Conservation (phyloP, 768 basidiomycete species). For the Lactifluus echinatus region DNA sequence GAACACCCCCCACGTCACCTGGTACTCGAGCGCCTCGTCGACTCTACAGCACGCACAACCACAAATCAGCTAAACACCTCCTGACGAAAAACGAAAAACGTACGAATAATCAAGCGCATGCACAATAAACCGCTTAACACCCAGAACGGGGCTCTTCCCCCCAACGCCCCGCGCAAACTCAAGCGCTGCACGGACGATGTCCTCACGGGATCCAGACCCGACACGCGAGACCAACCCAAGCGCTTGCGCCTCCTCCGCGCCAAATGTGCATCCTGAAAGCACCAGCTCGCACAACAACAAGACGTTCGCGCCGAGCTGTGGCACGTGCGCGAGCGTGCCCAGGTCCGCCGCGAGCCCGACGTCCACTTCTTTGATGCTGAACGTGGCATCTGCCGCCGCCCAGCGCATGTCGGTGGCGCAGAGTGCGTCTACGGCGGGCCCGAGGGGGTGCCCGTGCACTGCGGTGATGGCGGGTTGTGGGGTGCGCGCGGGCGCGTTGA, state of each 20-base stretch:
- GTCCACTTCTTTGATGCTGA: constrained; percentile 87
- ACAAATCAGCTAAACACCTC: constrained; percentile 23
- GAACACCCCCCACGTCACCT: constrained; percentile 40
- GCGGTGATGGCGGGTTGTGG: constrained; percentile 79
- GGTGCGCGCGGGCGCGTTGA: constrained; percentile 57
- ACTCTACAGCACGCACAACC: too few species aligned
- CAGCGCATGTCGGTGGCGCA: constrained; percentile 72
- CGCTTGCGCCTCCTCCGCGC: constrained; percentile 46
- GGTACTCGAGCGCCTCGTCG: too few species aligned
- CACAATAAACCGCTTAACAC: constrained; percentile 69
- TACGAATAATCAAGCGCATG: constrained; percentile 83
- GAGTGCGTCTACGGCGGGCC: constrained; percentile 72
- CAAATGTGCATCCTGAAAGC: constrained; percentile 70
- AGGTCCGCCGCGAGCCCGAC: too few species aligned
- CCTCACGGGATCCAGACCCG: constrained; percentile 54
- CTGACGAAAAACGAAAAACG: too few species aligned
- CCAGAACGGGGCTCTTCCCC: constrained; percentile 67
- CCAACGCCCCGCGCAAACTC: constrained; percentile 58
- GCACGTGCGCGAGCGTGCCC: constrained; percentile 69
- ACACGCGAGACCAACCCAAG: constrained; percentile 64
- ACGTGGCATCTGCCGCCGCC: constrained; percentile 52
- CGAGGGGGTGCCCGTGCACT: constrained; percentile 66
- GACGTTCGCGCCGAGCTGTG: constrained; percentile 65
- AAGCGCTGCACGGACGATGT: constrained; percentile 60
- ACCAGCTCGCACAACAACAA: constrained; percentile 71